Conservation (phyloP, 1,284 basidiomycete genomes). For the Porogramme epimiltina region DNA sequence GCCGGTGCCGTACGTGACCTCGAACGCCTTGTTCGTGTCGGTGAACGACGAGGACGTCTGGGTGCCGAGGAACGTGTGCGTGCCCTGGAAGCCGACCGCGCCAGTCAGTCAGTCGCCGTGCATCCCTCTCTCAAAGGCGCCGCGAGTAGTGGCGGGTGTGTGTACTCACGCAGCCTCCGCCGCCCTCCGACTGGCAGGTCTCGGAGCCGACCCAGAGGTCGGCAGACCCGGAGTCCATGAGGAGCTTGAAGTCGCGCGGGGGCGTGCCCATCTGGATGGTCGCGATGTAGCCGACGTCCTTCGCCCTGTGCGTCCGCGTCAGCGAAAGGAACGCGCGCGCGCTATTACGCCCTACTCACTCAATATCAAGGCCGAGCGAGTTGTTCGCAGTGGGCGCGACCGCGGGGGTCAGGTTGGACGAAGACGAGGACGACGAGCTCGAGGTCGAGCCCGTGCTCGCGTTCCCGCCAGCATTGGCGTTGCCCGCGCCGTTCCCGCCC, state of each 20-base stretch:
- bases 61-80: conserved; percentile 71
- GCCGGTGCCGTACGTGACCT: conserved; percentile 81
- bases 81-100: conserved; percentile 36
- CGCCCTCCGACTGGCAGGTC: conserved; percentile 48
- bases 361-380: conserved; percentile 75
- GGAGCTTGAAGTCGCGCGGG: conserved; percentile 67
- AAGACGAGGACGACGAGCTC: conserved; percentile 34
- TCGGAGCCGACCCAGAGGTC: conserved; percentile 82
- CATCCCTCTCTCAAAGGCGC: too few relatives aligned
- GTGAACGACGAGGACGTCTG: conserved; percentile 68
- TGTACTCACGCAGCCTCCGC: conserved; percentile 53
- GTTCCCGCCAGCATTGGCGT: conserved; percentile 14
- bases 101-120: conserved; percentile 1
- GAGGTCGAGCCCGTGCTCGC: conserved; percentile 15
- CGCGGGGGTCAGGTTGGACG: conserved; percentile 51
- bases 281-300: conserved; percentile 67
- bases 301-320: conserved; percentile 30
- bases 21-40: conserved; percentile 56
- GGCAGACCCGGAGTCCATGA: conserved; percentile 87
- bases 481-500: conserved; percentile 14
- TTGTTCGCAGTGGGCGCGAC: conserved; percentile 52
- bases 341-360: conserved; percentile 42
- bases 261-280: conserved; percentile 80
- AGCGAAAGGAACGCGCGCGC: background rate
- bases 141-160: background rate